These are phyloP conservation scores for Aureobasidium namibiae DNA, from an alignment of 2,329 filamentous ascomycete genomes.

Conservation along the genomic window DNA sequence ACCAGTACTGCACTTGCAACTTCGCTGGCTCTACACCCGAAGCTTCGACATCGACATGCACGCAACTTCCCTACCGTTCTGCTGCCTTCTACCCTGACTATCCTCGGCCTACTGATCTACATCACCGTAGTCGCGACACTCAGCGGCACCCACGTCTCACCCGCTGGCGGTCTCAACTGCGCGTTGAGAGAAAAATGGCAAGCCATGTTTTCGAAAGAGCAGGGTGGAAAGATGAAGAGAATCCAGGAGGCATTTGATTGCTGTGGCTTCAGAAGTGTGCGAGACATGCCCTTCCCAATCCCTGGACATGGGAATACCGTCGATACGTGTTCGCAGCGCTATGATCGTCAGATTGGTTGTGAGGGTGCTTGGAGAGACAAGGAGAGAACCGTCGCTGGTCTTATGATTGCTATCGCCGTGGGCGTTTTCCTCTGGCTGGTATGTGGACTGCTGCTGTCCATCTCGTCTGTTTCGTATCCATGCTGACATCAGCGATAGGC, in stretches of 20 bases:
- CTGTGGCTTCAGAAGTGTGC: slow-evolving; percentile 53
- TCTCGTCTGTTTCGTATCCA: background rate
- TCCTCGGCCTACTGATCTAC: slow-evolving; percentile 33
- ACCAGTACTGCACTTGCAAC: slow-evolving; percentile 26
- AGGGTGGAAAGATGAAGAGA: slow-evolving; percentile 42
- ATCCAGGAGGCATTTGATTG: slow-evolving; percentile 61
- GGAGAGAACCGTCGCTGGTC: slow-evolving; percentile 45
- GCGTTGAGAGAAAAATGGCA: slow-evolving; percentile 51
- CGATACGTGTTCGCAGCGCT: slow-evolving; percentile 40
- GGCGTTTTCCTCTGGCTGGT: slow-evolving; percentile 51
- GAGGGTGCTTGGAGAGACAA: slow-evolving; percentile 47
- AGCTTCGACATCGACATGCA: slow-evolving; percentile 23
- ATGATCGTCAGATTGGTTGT: slow-evolving; percentile 42
- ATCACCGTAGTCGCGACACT: slow-evolving; percentile 38
- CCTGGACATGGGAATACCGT: slow-evolving; percentile 26
- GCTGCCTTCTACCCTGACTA: slow-evolving; percentile 22
- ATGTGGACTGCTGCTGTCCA: slow-evolving; percentile 15
- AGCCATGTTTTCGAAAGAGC: slow-evolving; percentile 43
- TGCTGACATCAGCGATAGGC: slow-evolving; percentile 16
- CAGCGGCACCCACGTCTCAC: slow-evolving; percentile 34
- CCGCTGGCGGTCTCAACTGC: slow-evolving; percentile 39
- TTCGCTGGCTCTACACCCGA: slow-evolving; percentile 20
- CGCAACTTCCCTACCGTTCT: slow-evolving; percentile 27
- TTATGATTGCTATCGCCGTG: slow-evolving; percentile 48
- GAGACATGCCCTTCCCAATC: slow-evolving; percentile 59